phyloP scores from a whole-genome alignment of 1,284 basidiomycete species.

The Paramarasmius palmivorus region DNA sequence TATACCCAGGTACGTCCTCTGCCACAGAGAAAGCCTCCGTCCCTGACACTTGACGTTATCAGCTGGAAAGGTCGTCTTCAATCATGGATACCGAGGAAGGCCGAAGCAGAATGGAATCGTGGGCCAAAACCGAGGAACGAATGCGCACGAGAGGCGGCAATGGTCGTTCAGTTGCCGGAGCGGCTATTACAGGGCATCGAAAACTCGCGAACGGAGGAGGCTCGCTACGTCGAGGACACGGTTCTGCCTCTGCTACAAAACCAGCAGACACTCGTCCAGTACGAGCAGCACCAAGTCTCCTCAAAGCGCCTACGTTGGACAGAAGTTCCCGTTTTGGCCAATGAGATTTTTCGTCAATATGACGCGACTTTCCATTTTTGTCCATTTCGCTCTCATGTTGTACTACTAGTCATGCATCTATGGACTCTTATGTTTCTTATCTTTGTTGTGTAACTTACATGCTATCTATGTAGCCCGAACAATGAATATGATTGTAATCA shows the following conservation, averaged over 20 bases:
- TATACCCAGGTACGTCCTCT: background rate
- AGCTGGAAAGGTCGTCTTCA: background rate
- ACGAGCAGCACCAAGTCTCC: slow-evolving; percentile 11
- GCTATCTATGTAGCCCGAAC: background rate
- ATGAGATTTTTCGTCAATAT: background rate
- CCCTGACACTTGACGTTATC: background rate
- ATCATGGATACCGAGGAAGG: slow-evolving; percentile 17
- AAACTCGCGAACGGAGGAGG: background rate
- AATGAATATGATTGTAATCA: background rate
- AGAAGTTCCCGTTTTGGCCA: slow-evolving; percentile 12
- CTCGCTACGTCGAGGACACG: background rate
- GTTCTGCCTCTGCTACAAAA: background rate
- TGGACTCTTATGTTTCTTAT: background rate
- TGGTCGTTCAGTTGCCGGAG: slow-evolving; percentile 47
- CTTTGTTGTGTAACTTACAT: slow-evolving; percentile 14
- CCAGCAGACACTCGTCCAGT: background rate
- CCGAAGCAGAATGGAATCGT: slow-evolving; percentile 29
- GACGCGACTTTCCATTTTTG: background rate
- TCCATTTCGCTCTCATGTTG: background rate
- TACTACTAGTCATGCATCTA: background rate
- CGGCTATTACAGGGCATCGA: slow-evolving; percentile 51
- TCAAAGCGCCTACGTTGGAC: slow-evolving; percentile 9
- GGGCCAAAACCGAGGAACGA: slow-evolving; percentile 43
- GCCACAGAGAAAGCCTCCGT: too few relatives aligned
- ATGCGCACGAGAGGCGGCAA: slow-evolving; percentile 41